phyloP scores from a whole-genome alignment of 495 filamentous ascomycete species.

The Daldinia concentrica region DNA sequence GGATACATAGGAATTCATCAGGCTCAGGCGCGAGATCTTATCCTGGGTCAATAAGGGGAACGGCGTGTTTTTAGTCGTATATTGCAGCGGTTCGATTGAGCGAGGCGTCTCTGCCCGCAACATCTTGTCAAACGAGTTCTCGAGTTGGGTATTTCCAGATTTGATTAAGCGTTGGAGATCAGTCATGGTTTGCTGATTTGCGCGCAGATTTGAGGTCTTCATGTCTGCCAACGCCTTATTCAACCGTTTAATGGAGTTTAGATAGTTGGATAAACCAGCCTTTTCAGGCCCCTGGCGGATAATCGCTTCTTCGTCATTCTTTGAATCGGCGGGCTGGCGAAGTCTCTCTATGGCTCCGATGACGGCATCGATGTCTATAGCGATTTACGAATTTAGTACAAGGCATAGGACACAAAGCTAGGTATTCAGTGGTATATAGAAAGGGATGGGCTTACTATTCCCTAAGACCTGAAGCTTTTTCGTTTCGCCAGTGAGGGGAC shows the following conservation, averaged over 20 bases:
- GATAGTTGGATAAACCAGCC: conserved; percentile 82
- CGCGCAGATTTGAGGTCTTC: conserved; percentile 83
- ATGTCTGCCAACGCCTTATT: conserved; percentile 83
- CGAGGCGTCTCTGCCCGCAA: conserved; percentile 73
- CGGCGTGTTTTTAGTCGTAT: conserved; percentile 82
- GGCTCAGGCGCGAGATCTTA: conserved; percentile 57
- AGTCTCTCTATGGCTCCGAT: conserved; percentile 86
- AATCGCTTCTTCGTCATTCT: conserved; percentile 87
- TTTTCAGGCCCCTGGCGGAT: conserved; percentile 85
- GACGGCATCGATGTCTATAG: conserved; percentile 81
- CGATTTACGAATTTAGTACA: conserved; percentile 14
- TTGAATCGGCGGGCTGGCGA: conserved; percentile 86
- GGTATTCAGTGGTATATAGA: not conserved
- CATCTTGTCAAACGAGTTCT: conserved; percentile 79
- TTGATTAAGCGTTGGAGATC: conserved; percentile 81
- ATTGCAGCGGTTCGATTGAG: conserved; percentile 88
- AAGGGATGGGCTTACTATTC: conserved; percentile 63
- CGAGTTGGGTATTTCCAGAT: conserved; percentile 79
- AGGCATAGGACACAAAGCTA: not conserved
- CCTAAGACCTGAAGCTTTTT: conserved; percentile 84
- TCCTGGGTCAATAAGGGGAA: conserved; percentile 60
- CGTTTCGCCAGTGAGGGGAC: conserved; percentile 92
- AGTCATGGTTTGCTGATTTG: conserved; percentile 87
- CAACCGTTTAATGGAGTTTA: conserved; percentile 86
- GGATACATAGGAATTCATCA: conserved; percentile 61